A percentile compares a stretch with the other conserved stretches of the same genome.
These are phyloP conservation scores for Metschnikowia proteae DNA, from an alignment of 805 yeast genomes.

Conservation along the genomic window DNA sequence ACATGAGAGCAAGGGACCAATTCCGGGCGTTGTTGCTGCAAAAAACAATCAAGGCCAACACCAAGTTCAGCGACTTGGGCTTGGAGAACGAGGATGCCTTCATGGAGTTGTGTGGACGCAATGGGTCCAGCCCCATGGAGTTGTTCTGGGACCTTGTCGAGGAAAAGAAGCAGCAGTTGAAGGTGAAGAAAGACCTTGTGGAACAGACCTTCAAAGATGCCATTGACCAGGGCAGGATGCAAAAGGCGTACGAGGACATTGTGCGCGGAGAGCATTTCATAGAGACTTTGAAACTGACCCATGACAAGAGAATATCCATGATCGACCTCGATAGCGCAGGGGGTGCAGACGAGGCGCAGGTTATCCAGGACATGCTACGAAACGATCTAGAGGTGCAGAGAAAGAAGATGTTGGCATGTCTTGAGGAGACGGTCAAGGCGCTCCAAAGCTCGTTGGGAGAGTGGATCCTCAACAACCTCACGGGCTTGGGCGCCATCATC, in stretches of 20 bases:
- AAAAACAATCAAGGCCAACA: conserved; percentile 42
- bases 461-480: conserved; percentile 15
- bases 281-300: conserved; percentile 14
- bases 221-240: conserved; percentile 5
- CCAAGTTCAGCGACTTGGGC: conserved; percentile 55
- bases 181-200: conserved; percentile 57
- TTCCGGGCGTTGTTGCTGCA: conserved; percentile 48
- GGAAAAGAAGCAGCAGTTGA: conserved; percentile 52
- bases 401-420: conserved; percentile 9
- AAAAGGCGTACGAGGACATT: conserved; percentile 18
- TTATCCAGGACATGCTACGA: conserved; percentile 28
- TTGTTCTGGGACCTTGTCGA: conserved; percentile 72
- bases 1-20: conserved; percentile 61
- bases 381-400: conserved; percentile 20
- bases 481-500: not conserved
- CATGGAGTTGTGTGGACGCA: conserved; percentile 61
- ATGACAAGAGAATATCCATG: conserved; percentile 29
- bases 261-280: conserved; percentile 20
- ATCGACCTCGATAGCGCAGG: conserved; percentile 18
- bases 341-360: conserved; percentile 22
- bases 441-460: conserved; percentile 13
- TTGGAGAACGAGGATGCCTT: conserved; percentile 57
- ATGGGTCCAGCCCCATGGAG: conserved; percentile 76
- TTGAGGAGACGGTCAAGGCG: conserved; percentile 14
- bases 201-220: conserved; percentile 45